Base-by-base conservation (phyloP, 2,329 filamentous ascomycete species). In the Pyrenophora tritici-repentis region DNA sequence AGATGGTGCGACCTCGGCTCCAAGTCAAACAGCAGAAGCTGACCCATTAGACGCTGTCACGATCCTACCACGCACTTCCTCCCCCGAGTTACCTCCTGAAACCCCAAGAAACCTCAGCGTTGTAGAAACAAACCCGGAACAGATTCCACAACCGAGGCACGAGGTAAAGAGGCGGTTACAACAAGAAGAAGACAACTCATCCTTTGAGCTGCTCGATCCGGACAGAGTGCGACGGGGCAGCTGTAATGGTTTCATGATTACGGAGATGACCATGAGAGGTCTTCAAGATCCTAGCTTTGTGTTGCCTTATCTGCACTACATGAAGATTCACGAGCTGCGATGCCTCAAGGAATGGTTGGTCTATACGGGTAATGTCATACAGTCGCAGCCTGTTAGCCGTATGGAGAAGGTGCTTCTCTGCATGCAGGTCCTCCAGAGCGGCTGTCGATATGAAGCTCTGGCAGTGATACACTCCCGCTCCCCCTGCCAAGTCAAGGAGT, bases 381-480 rank as follows among this genome's bases (percentile, higher is more conserved):
- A 45, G n/a, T 59, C 57, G 7, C 54, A 49, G 17, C 39, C 41
- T 9, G 59, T 70, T 9, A 62, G 58, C 22, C 51, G 66, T 10
- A 65, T 55, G 24, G 67, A 68, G 42, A 70, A 66, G 43, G 38
- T 68, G 8, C 48, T 71, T 35, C 60, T 68, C 26, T 59, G 66
- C 35, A 48, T 71, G 6, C 58, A 65, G 20, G 41, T 64, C 6
- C 48, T 71, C 12, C 65, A 69, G 33, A 60, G 55, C 4, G 67
- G 66, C 2, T 56, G 47, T 34, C 58, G 66, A 5, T 61, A 65
- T n/a, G 66, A 70, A 51, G 54, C 53, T 1, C 47, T 67, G 9
- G 67, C 67, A 8, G 61, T 60, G n/a, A 44, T 66, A 12, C 69
- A 68, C 42, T 70, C 66, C 18, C 58, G 66, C 20, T 62, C 65